phyloP scores from a whole-genome alignment of 305 asterid species.

The Caryopteris hybrid region DNA sequence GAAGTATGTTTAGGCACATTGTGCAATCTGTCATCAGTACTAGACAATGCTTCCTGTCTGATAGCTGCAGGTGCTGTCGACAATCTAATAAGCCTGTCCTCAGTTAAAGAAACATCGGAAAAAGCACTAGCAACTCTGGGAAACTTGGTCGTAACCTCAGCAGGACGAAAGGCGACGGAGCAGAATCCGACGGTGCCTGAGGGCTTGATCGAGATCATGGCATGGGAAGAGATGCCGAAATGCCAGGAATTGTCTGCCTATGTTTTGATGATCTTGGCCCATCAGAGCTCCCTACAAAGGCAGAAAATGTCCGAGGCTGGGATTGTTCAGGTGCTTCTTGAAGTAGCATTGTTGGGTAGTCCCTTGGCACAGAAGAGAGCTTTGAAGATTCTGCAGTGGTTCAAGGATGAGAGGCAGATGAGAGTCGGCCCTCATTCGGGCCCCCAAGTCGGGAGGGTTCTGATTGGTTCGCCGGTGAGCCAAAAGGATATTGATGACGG shows the following conservation, averaged over 20 bases:
- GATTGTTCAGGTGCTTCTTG: slow-evolving; percentile 76
- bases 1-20: slow-evolving; percentile 43
- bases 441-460: slow-evolving; percentile 51
- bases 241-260: slow-evolving; percentile 73
- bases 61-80: slow-evolving; percentile 31
- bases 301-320: slow-evolving; percentile 74
- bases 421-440: slow-evolving; percentile 76
- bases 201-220: slow-evolving; percentile 59
- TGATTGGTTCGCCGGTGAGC: slow-evolving; percentile 38
- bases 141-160: slow-evolving; percentile 55
- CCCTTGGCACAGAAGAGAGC: slow-evolving; percentile 85
- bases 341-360: slow-evolving; percentile 72
- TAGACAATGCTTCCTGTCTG: slow-evolving; percentile 43
- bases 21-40: slow-evolving; percentile 53
- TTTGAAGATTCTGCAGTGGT: slow-evolving; percentile 76
- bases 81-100: slow-evolving; percentile 34
- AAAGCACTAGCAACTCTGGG: slow-evolving; percentile 62
- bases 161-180: slow-evolving; percentile 62
- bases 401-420: slow-evolving; percentile 65
- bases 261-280: slow-evolving; percentile 81
- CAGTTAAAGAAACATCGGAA: slow-evolving; percentile 50
- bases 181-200: slow-evolving; percentile 46
- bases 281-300: slow-evolving; percentile 71
- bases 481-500: slow-evolving; percentile 47
- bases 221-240: slow-evolving; percentile 70